Conservation (phyloP, 148 eudicot genomes). For the Selenicereus undatus region DNA sequence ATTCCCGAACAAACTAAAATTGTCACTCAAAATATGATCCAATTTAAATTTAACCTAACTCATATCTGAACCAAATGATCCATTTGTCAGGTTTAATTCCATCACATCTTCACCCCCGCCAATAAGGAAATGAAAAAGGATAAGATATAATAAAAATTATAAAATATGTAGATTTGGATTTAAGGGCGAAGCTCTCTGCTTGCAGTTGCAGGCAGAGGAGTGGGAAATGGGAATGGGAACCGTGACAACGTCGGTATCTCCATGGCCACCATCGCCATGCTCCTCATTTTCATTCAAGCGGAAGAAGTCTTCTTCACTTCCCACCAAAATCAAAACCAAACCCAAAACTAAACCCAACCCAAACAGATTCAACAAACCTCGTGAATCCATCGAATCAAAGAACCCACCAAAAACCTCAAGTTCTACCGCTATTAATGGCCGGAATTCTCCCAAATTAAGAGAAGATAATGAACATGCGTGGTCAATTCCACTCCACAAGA, state of each 20-base stretch:
- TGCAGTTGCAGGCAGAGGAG: neutral
- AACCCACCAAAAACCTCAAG: conserved; percentile 4
- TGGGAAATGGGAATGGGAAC: conserved; percentile 24
- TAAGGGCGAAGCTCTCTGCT: neutral
- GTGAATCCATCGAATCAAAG: neutral
- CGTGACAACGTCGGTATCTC: conserved; percentile 13
- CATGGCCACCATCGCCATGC: conserved; percentile 27
- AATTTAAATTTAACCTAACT: no score
- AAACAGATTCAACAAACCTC: neutral
- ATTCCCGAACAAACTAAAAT: no score
- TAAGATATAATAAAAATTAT: no score
- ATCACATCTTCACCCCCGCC: no score
- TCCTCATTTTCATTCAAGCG: conserved; percentile 12
- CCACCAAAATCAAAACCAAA: conserved; percentile 11
- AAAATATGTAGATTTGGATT: neutral
- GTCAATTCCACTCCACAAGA: conserved; percentile 57
- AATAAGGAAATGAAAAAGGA: no score
- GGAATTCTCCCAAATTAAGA: neutral
- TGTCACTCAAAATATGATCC: no score
- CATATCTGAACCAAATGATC: no score
- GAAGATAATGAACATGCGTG: conserved; percentile 37
- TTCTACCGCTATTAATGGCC: neutral
- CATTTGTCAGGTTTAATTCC: no score
- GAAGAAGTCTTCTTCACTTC: neutral
- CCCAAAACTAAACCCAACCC: neutral